Evolutionary conservation across 805 yeast genomes (phyloP), one percentile per base, ranked within the genome.

Genomic region (Wickerhamomyces hampshirensis): DNA sequence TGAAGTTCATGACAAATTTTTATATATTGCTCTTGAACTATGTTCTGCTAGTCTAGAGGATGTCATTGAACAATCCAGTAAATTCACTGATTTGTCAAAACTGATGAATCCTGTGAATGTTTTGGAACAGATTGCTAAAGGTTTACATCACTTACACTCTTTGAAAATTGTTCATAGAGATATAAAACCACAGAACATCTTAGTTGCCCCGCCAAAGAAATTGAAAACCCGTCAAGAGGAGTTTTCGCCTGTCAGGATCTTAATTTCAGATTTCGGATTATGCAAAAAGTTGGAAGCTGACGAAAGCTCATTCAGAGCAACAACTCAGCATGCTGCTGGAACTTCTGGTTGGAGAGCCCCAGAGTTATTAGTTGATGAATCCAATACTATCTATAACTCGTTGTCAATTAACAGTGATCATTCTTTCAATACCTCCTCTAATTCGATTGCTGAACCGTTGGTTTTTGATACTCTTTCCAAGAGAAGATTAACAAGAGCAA

Each of bases 281-380:
- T 93, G 98, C 57, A 89, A 91, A 55, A 84, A 84, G 53, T 64
- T 93, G 34, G 98, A 93, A 43, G 76, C 80, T 12, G 98, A 88
- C 49, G 96, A 93, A 59, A 84, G 95, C 2, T 85, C 96, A 2
- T 91, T 91, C 59, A 73, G 91, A 43, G 95, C 96, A 0, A 91
- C 96, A 0, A 81, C 93, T 0, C 88, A 86, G 23, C 80, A 87
- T 51, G 94, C 95, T 14, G 95, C 97, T 1, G 98, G 98, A 2
- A 93, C 98, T 0, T 76, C 93, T 4, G 99, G 99, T 4, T 93
- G 98, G 98, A 73, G 97, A 49, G 98, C 99, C 0, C 98, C 98
- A 0, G 98, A 93, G 52, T 59, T 86, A 23, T 60, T 86, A 26
- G 57, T 73, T 17, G 74, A 69, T 29, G 68, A 58, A 16, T 35